These are phyloP conservation scores for Amylostereum areolatum DNA, from an alignment of 1,284 basidiomycete species.

Conservation along the genomic window DNA sequence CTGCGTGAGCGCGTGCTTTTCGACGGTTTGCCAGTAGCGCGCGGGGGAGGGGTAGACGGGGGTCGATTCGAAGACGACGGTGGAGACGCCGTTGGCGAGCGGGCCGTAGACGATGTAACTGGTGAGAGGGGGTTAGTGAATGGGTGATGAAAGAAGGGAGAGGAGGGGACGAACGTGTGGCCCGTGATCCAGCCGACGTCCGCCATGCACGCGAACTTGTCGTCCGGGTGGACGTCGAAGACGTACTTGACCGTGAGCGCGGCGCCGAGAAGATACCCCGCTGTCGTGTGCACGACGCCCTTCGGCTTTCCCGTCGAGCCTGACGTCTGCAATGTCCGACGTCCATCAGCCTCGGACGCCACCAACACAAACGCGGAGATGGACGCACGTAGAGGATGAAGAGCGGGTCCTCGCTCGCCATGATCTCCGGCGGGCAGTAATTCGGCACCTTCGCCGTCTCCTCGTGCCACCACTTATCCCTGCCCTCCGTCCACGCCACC, in stretches of 20 bases:
- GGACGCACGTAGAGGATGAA: conserved; percentile 92
- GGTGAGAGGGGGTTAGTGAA: conserved; percentile 1
- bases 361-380: neutral
- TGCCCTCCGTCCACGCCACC: conserved; percentile 78
- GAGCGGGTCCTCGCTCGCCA: conserved; percentile 90
- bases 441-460: conserved; percentile 79
- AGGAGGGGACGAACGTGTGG: conserved; percentile 68
- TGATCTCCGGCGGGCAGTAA: conserved; percentile 85
- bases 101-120: conserved; percentile 97
- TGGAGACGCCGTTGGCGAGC: conserved; percentile 85
- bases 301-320: conserved; percentile 97
- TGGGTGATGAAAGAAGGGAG: neutral
- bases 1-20: conserved; percentile 90
- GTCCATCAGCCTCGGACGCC: conserved; percentile 4
- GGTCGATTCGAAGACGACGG: conserved; percentile 94
- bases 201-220: conserved; percentile 97
- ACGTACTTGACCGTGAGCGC: conserved; percentile 93
- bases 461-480: conserved; percentile 98
- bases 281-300: conserved; percentile 94
- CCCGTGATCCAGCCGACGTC: conserved; percentile 99
- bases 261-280: conserved; percentile 88
- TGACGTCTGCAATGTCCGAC: conserved; percentile 57
- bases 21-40: conserved; percentile 96
- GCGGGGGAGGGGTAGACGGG: conserved; percentile 95
- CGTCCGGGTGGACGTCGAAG: conserved; percentile 91